A percentile compares a stretch with the other conserved stretches of the same genome.
phyloP scores from a whole-genome alignment of 164 flowering plant genomes.

The Aristolochia fimbriata region DNA sequence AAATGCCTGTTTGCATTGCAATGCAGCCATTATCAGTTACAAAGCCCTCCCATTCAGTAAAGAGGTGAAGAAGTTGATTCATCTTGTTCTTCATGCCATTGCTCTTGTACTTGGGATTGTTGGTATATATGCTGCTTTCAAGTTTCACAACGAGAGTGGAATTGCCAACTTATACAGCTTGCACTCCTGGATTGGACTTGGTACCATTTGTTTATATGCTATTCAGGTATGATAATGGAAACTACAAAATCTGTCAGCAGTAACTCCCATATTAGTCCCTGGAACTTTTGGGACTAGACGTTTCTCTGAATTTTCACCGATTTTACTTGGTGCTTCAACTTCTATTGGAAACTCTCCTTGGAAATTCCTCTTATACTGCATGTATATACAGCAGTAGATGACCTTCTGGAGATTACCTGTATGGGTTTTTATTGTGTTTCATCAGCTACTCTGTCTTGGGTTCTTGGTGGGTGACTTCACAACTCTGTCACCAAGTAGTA shows the following conservation, averaged over 20 bases:
- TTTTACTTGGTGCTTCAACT: too few relatives aligned
- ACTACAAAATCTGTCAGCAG: background rate
- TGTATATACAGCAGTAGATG: too few relatives aligned
- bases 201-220: conserved; percentile 58
- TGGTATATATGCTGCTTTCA: conserved; percentile 78
- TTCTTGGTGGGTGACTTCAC: too few relatives aligned
- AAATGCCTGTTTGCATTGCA: background rate
- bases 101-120: conserved; percentile 71
- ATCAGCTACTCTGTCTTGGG: too few relatives aligned
- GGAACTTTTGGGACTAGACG: background rate
- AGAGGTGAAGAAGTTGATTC: conserved; percentile 69
- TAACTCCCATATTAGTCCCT: background rate
- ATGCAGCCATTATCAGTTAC: conserved; percentile 82
- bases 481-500: too few relatives aligned
- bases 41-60: conserved; percentile 60
- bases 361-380: too few relatives aligned
- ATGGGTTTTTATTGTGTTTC: too few relatives aligned
- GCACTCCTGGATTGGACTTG: conserved; percentile 94
- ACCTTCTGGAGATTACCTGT: too few relatives aligned
- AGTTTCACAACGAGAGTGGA: conserved; percentile 71
- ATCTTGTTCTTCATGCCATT: conserved; percentile 59
- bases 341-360: too few relatives aligned
- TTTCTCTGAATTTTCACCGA: too few relatives aligned
- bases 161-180: conserved; percentile 83
- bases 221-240: conserved; percentile 48